Base-by-base conservation (phyloP, 768 basidiomycete species). In the Phlebiopsis flavidoalba region DNA sequence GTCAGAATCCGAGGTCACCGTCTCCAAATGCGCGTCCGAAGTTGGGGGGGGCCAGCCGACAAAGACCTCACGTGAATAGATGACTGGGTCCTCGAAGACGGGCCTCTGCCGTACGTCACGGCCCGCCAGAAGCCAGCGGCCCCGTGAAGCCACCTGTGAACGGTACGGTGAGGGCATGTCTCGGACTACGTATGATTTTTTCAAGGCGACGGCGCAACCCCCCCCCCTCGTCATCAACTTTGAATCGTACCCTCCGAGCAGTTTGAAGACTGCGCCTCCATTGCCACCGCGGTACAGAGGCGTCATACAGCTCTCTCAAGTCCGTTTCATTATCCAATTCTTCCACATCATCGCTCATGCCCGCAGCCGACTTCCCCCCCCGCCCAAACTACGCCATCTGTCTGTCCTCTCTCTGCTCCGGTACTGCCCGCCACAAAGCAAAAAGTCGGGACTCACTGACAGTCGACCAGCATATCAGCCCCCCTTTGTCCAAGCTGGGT, bases 41-140 rank as follows among this genome's bases (percentile, higher is more conserved):
- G 26, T 57, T 72, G 4, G 65, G 67, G n/a, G n/a, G n/a, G n/a
- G n/a, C n/a, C n/a, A n/a, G n/a, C 15, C 62, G 69, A n/a, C n/a
- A 15, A 85, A 81, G 67, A 76, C 83, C 0, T 88, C 88, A 37
- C 75, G n/a, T 88, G 56, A n/a, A 82, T 89, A 64, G 88, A 90
- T 60, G 88, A 90, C 70, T 89, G 88, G 87, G 80, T 88, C 57
- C 75, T 88, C 57, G 87, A 86, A 52, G 84, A 86, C 63, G 83
- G 81, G 10, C 77, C 80, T 10, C n/a, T 60, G 36, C 67, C 67
- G 11, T 68, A 68, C 50, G 67, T n/a, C n/a, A n/a, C 62, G 11
- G 65, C 65, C 21, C 63, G 67, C 46, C 67, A 68, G 47, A 65
- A 59, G 26, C 63, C 59, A 4, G 35, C 57, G 12, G 52, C 48